Evolutionary conservation across 176 grass and related monocot genomes (phyloP).

Genomic region (Rhynchospora breviuscula): DNA sequence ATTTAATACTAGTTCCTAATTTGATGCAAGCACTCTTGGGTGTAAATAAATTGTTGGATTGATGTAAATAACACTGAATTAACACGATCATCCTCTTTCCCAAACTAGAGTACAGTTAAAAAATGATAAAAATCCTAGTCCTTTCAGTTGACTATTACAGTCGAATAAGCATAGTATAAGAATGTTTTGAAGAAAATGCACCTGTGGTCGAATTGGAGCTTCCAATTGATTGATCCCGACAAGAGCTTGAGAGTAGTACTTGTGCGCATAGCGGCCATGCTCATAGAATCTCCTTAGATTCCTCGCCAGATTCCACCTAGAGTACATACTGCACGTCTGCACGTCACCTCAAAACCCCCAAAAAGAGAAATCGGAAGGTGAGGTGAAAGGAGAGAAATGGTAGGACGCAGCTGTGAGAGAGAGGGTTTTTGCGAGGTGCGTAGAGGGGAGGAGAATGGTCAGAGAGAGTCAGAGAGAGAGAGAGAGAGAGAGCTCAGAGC

Average conservation of each 20-base stretch:
- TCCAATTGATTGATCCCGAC: slow-evolving; percentile 3
- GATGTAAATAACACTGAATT: background rate
- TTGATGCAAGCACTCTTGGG: background rate
- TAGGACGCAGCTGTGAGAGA: too few species aligned
- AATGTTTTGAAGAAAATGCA: background rate
- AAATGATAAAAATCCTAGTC: background rate
- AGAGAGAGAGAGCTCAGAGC: background rate
- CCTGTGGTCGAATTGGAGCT: slow-evolving; percentile 14
- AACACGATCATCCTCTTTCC: background rate
- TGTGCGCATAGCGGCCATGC: background rate
- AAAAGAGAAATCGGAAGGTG: too few species aligned
- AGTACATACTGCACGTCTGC: slow-evolving; percentile 15
- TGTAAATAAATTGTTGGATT: too few species aligned
- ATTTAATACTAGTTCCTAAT: background rate
- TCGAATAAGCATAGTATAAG: background rate
- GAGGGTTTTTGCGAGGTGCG: too few species aligned
- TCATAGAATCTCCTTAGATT: slow-evolving; percentile 12
- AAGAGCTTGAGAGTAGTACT: slow-evolving; percentile 18
- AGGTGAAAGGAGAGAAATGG: too few species aligned
- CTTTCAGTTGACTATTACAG: background rate
- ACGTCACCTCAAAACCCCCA: background rate
- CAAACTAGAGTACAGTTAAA: background rate
- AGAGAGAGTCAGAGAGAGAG: too few species aligned
- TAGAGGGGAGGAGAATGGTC: too few species aligned
- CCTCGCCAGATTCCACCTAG: slow-evolving; percentile 2